phyloP scores from a whole-genome alignment of 2,329 filamentous ascomycete genomes.

The Pyrenophora teres region DNA sequence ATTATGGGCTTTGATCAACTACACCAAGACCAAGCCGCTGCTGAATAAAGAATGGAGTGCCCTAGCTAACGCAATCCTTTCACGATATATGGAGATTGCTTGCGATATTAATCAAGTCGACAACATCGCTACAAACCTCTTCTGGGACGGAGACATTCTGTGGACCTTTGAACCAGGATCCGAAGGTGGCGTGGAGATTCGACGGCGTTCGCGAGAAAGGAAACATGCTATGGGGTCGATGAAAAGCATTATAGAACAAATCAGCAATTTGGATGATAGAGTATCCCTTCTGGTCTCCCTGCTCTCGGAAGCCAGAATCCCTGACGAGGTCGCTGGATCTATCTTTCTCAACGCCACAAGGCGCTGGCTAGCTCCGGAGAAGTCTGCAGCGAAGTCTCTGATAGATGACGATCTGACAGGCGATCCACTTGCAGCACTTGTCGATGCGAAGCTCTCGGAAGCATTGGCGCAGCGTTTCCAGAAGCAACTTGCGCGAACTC shows the following conservation, averaged over 20 bases:
- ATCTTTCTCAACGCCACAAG: slow-evolving; percentile 66
- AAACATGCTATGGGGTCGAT: slow-evolving; percentile 68
- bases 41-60: slow-evolving; percentile 34
- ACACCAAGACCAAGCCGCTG: slow-evolving; percentile 46
- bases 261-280: slow-evolving; percentile 35
- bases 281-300: slow-evolving; percentile 33
- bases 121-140: slow-evolving; percentile 59
- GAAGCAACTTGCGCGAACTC: slow-evolving; percentile 66
- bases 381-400: slow-evolving; percentile 19
- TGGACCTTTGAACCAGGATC: slow-evolving; percentile 61
- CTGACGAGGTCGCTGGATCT: slow-evolving; percentile 60
- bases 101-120: slow-evolving; percentile 58
- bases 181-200: slow-evolving; percentile 60
- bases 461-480: slow-evolving; percentile 67
- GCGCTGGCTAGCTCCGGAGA: slow-evolving; percentile 57
- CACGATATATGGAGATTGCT: slow-evolving; percentile 60
- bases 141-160: slow-evolving; percentile 57
- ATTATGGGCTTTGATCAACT: slow-evolving; percentile 66
- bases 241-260: slow-evolving; percentile 65
- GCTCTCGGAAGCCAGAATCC: slow-evolving; percentile 57
- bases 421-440: slow-evolving; percentile 56
- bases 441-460: slow-evolving; percentile 67
- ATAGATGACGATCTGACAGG: slow-evolving; percentile 36
- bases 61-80: slow-evolving; percentile 30
- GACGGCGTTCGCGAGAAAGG: slow-evolving; percentile 74